Evolutionary conservation across 495 filamentous ascomycete genomes (phyloP), one percentile per base, ranked within the genome.

Genomic region (Evansstolkia leycettana): DNA sequence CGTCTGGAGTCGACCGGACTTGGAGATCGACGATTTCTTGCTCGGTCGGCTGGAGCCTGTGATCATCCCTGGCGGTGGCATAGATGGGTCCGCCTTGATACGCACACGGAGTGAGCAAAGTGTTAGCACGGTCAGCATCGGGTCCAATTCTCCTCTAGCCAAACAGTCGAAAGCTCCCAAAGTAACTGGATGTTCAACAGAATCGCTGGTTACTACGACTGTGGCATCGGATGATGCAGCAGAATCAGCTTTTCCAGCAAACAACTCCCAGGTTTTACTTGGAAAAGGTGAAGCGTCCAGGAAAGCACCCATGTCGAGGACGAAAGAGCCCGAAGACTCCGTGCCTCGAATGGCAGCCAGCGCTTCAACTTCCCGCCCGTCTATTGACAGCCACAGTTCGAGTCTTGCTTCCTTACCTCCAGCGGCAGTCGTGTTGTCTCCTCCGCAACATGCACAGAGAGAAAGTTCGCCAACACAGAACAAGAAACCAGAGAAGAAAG

Each of bases 41-140:
- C 60, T 72, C 23, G 78, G 87, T 36, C 72, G 90, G 14, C 76
- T 95, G 48, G 77, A 81, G 28, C 90, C 90, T 10, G 87, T 94
- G 24, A 65, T 93, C 43, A 87, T 96, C 45, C 76, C 76, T 19
- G 92, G 92, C 1, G 77, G 80, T 10, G 85, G 54, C 8, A 24
- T 57, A 33, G 55, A 60, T 31, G 59, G 65, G 23, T 60, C 58
- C 7, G 64, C 72, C n/a, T 51, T 82, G 17, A 54, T 51, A 19
- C 65, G 75, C 34, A 76, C 69, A 2, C 76, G 77, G 36, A 83
- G 79, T 46, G 71, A 71, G 37, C 73, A 75, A 41, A 84, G 78
- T 41, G 54, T 65, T 23, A 55, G 64, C 30, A 64, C 64, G 15
- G 52, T 72, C 18, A 76, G 70, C 36, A 54, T 72, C 14, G 58